Conservation (phyloP, 495 filamentous ascomycete species). For the Aspergillus asperescens region DNA sequence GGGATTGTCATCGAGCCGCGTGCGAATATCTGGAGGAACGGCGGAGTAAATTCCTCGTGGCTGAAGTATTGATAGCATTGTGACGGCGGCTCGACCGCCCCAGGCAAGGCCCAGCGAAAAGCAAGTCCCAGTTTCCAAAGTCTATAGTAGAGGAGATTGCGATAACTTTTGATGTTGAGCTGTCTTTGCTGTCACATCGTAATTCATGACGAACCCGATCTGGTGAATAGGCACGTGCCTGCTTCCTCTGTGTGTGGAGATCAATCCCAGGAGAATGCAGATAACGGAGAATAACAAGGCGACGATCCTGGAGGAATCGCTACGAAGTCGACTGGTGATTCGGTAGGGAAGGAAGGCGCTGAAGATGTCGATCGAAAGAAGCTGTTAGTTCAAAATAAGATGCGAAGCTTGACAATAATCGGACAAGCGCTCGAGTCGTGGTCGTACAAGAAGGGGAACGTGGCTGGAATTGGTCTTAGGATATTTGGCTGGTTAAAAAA, state of each 20-base stretch:
- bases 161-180: not conserved
- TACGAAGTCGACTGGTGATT: not conserved
- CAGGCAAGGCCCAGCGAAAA: conserved; percentile 24
- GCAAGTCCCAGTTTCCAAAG: not conserved
- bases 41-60: conserved; percentile 23
- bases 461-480: conserved; percentile 5
- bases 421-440: not conserved
- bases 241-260: not conserved
- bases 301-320: not conserved
- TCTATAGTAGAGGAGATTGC: not conserved
- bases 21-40: conserved; percentile 54
- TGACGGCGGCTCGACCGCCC: conserved; percentile 27
- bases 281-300: conserved; percentile 1
- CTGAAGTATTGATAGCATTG: conserved; percentile 18
- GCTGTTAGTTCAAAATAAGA: not conserved
- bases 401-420: not conserved
- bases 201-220: not conserved
- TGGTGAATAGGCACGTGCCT: conserved; percentile 6
- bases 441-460: conserved; percentile 3
- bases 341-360: not conserved
- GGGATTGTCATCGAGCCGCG: conserved; percentile 56
- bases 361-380: not conserved
- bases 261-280: conserved; percentile 1
- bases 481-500: not conserved
- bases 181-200: conserved; percentile 10